Evolutionary conservation across 805 yeast species (phyloP), one percentile per base, ranked within the genome.

Genomic region (Ogataea thermomethanolica): DNA sequence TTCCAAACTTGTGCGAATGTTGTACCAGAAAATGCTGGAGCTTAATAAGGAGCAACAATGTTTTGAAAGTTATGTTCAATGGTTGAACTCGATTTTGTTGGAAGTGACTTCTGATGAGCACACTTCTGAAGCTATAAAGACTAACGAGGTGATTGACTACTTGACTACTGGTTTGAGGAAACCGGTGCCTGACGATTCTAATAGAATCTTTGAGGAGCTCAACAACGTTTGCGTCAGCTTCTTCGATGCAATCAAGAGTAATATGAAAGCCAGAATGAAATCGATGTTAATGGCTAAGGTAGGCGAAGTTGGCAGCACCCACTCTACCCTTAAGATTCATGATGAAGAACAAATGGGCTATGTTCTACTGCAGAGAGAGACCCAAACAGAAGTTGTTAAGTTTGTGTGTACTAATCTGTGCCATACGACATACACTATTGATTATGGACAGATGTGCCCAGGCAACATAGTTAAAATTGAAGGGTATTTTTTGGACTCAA

Each of bases 1-100:
- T 1, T 49, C 55, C 10, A 40, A 32, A 11, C 48, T 67, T 12
- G 46, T 71, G 31, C 65, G 68, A 44, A 28, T 39, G 7, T 50
- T 65, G 7, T 71, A 70, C 51, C 57, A 51, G 25, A 54, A 65
- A 11, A 65, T 74, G 34, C 64, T 73, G 64, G 63, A 59, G 17
- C 44, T 73, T 21, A 75, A 73, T 45, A 66, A 66, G 15, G 78
- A 74, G 38, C 76, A 71, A 46, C 59, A 61, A 29, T 50, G 62
- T 24, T 75, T 76, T 51, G 69, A 68, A 38, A 62, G 66, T 29
- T 73, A 71, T 35, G 48, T 73, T 10, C 57, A 60, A 11, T 76
- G 81, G 81, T 45, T 67, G 11, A 64, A 54, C 38, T 56, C 39
- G 53, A 65, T 41, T 41, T 65, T 48, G 66, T 62, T 48, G 53